Percentiles rank a stretch among this genome's conserved stretches.
phyloP scores from a whole-genome alignment of 306 rosid genomes.

The Carpinus fangiana region DNA sequence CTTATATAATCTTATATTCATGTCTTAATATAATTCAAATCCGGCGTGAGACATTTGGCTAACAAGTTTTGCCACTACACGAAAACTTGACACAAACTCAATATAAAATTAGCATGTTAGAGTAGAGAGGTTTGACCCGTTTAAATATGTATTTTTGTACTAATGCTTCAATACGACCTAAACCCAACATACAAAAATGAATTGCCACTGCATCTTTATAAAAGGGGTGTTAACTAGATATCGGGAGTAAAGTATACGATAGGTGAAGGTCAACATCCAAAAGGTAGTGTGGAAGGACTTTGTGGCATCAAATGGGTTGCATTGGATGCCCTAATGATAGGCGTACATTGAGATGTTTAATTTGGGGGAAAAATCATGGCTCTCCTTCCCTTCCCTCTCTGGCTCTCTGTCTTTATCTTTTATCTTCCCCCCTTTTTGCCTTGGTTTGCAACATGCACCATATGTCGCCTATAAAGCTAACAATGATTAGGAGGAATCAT shows the following conservation, averaged over 20 bases:
- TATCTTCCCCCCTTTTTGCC: slow-evolving; percentile 3
- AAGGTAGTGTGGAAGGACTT: slow-evolving; percentile 21
- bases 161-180: too few species aligned
- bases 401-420: not conserved
- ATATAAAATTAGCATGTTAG: too few species aligned
- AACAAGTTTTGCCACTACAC: too few species aligned
- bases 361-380: too few species aligned
- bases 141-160: too few species aligned
- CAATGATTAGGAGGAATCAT: slow-evolving; percentile 36
- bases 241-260: not conserved
- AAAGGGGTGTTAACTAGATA: not conserved
- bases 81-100: too few species aligned
- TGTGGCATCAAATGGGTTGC: slow-evolving; percentile 21
- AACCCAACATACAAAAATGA: too few species aligned
- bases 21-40: too few species aligned
- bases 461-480: slow-evolving; percentile 33
- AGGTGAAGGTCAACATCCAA: slow-evolving; percentile 3
- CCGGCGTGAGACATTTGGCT: too few species aligned
- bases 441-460: slow-evolving; percentile 25
- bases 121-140: too few species aligned
- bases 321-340: slow-evolving; percentile 33
- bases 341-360: not conserved
- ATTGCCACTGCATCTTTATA: too few species aligned
- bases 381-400: not conserved
- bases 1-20: too few species aligned